Percentiles rank a stretch among this genome's conserved stretches.
phyloP scores from a whole-genome alignment of 805 yeast species.

The Wickerhamomyces ciferrii region DNA sequence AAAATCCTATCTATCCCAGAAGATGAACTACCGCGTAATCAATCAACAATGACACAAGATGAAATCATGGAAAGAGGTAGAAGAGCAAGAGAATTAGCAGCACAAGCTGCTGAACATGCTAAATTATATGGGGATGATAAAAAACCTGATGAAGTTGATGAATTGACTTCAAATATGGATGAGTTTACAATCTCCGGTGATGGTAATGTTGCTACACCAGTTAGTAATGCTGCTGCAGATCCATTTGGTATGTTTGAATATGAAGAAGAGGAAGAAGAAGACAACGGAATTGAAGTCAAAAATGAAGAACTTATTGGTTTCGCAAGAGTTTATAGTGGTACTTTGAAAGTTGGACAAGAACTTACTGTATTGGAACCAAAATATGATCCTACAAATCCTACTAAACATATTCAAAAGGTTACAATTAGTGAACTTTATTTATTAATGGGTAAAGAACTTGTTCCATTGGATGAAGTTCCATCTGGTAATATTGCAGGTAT shows the following conservation, averaged over 20 bases:
- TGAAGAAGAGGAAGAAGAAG: conserved; percentile 49
- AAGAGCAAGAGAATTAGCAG: conserved; percentile 61
- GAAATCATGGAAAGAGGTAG: conserved; percentile 60
- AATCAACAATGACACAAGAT: conserved; percentile 38
- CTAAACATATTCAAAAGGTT: conserved; percentile 49
- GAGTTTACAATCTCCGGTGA: conserved; percentile 6
- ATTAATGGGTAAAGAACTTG: conserved; percentile 89
- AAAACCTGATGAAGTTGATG: conserved; percentile 11
- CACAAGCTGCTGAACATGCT: conserved; percentile 57
- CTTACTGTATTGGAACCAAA: conserved; percentile 82
- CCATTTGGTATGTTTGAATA: conserved; percentile 38
- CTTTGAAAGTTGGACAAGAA: conserved; percentile 67
- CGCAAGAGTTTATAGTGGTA: conserved; percentile 85
- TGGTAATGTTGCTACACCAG: conserved; percentile 14
- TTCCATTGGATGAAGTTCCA: conserved; percentile 74
- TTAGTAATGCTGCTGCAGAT: conserved; percentile 26
- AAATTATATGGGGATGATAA: conserved; percentile 20
- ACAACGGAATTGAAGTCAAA: conserved; percentile 31
- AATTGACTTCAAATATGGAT: conserved; percentile 18
- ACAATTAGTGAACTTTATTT: conserved; percentile 67
- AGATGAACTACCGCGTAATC: conserved; percentile 64
- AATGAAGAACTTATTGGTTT: conserved; percentile 80
- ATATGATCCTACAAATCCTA: conserved; percentile 62
- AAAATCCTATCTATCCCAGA: conserved; percentile 85
- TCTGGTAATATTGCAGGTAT: conserved; percentile 96